Conservation (phyloP, 768 basidiomycete genomes). For the Leccinum sublutescens region DNA sequence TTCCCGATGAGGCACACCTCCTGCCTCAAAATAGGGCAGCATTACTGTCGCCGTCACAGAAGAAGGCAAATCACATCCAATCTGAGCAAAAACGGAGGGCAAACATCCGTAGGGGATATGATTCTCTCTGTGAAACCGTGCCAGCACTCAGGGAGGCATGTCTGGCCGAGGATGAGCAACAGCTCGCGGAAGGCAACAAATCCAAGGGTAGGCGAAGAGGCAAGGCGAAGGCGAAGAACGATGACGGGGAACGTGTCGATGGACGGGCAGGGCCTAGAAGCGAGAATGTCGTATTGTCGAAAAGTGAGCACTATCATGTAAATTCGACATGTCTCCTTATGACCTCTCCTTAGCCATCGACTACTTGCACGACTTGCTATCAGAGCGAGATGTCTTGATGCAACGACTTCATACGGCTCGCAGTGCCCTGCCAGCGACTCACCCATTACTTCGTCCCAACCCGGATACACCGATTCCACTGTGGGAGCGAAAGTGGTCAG, state of each 20-base stretch:
- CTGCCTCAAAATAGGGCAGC: constrained; percentile 15
- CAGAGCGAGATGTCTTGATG: constrained; percentile 55
- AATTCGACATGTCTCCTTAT: constrained; percentile 5
- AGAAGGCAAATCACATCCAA: constrained; percentile 92
- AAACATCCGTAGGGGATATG: constrained; percentile 87
- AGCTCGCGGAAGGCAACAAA: constrained; percentile 31
- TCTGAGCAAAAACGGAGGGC: constrained; percentile 93
- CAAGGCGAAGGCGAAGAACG: constrained; percentile 38
- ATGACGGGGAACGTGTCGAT: constrained; percentile 65
- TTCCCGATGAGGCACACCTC: constrained; percentile 12
- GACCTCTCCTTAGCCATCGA: constrained; percentile 66
- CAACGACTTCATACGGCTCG: constrained; percentile 62
- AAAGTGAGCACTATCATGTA: constrained; percentile 55
- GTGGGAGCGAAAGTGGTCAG: constrained; percentile 87
- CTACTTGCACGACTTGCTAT: constrained; percentile 66
- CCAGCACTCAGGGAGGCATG: constrained; percentile 83
- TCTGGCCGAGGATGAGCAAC: constrained; percentile 64
- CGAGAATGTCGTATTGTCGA: constrained; percentile 84
- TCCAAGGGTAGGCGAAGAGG: constrained; percentile 37
- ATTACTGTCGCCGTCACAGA: constrained; percentile 78
- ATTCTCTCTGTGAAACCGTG: constrained; percentile 80
- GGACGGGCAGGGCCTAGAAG: constrained; percentile 88
- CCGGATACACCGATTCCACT: constrained; percentile 39
- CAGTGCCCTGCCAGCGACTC: constrained; percentile 52
- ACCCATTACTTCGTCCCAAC: constrained; percentile 47